A percentile compares a stretch with the other conserved stretches of the same genome.
These are phyloP conservation scores for Skeletonema grethae DNA, from an alignment of 108 stramenopile species.

Conservation along the genomic window DNA sequence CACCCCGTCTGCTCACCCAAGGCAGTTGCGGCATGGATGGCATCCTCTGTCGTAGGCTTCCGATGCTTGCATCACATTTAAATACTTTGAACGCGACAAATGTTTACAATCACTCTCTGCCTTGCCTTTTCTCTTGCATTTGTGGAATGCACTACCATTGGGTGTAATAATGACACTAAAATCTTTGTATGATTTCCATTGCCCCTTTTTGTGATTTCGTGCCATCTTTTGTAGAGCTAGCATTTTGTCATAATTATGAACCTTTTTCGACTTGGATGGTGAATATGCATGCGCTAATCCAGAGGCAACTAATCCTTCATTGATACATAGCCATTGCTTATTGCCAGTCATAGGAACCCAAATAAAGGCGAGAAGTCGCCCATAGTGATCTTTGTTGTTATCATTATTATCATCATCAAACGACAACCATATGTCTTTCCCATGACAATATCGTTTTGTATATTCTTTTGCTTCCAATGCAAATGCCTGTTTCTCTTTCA, in stretches of 20 bases:
- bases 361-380: constrained; percentile 62
- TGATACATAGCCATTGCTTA: constrained; percentile 72
- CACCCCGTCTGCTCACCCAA: constrained; percentile 20
- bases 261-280: constrained; percentile 46
- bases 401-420: constrained; percentile 24
- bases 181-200: constrained; percentile 53
- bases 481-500: constrained; percentile 79
- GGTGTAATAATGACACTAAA: constrained; percentile 49
- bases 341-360: constrained; percentile 48
- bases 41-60: constrained; percentile 66
- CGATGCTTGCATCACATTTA: constrained; percentile 44
- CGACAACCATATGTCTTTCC: constrained; percentile 58
- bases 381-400: constrained; percentile 76
- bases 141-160: constrained; percentile 75
- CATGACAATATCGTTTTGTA: constrained; percentile 59
- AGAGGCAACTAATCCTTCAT: constrained; percentile 73
- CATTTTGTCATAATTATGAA: constrained; percentile 66
- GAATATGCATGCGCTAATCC: constrained; percentile 66
- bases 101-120: constrained; percentile 54
- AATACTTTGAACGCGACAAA: constrained; percentile 46
- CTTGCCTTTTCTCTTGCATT: constrained; percentile 29
- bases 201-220: constrained; percentile 37
- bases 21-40: constrained; percentile 76
- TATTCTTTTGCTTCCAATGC: constrained; percentile 81
- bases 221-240: constrained; percentile 59